These are phyloP conservation scores for Croton setiger DNA, from an alignment of 441 rosid genomes.

Conservation along the genomic window DNA sequence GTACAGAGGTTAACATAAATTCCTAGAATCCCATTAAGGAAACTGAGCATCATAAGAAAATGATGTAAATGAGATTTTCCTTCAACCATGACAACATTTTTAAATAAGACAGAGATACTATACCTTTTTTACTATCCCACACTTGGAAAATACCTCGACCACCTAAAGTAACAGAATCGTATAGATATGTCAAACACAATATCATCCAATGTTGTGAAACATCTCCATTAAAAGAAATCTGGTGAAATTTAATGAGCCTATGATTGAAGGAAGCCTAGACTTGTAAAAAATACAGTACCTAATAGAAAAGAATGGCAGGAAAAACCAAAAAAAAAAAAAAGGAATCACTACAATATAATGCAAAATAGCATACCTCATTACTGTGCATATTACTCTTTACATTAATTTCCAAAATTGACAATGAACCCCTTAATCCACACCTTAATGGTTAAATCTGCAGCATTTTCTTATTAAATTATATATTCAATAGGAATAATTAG, in stretches of 20 bases:
- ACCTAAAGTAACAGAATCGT: constrained; percentile 28
- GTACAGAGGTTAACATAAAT: neutral
- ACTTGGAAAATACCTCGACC: too few species aligned
- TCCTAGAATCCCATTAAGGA: neutral
- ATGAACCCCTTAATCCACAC: neutral
- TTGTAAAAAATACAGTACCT: neutral
- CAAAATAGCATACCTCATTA: neutral
- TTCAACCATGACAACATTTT: constrained; percentile 8
- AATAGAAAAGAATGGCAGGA: neutral
- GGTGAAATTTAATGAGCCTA: neutral
- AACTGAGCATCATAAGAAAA: neutral
- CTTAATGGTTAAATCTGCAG: neutral
- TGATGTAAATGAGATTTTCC: constrained; percentile 8
- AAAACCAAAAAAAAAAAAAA: too few species aligned
- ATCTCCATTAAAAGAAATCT: constrained; percentile 1
- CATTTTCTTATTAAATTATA: neutral
- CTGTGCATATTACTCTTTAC: neutral
- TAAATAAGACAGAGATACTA: neutral
- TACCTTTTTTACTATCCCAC: neutral
- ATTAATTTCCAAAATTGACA: neutral
- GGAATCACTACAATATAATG: neutral
- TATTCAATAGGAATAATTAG: neutral
- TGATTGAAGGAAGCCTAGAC: neutral
- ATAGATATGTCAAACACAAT: constrained; percentile 8
- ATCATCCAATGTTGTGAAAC: constrained; percentile 2